Percentiles rank a stretch among this genome's conserved stretches.
Evolutionary conservation across 768 basidiomycete genomes (phyloP).

Genomic region (Lactarius indigo): DNA sequence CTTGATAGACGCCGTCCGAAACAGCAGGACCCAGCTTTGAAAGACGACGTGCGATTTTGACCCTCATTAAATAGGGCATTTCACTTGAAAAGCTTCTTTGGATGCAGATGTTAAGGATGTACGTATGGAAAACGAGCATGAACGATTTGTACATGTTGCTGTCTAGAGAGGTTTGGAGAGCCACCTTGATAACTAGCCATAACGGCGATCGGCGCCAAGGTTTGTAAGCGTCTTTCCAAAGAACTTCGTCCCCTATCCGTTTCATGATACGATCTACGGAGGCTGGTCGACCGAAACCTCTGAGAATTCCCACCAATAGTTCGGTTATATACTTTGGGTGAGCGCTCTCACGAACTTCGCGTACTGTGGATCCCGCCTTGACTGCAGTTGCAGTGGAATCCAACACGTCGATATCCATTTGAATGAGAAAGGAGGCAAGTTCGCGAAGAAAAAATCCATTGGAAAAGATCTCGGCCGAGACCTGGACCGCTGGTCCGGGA

Average conservation of each 20-base stretch:
- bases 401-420: background rate
- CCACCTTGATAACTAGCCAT: slow-evolving; percentile 32
- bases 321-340: background rate
- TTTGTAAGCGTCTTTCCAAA: slow-evolving; percentile 16
- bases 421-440: background rate
- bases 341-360: background rate
- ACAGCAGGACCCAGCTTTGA: background rate
- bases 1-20: background rate
- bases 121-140: background rate
- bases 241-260: background rate
- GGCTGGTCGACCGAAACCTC: slow-evolving; percentile 34
- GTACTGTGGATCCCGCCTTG: slow-evolving; percentile 25
- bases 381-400: background rate
- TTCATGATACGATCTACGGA: slow-evolving; percentile 23
- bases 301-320: background rate
- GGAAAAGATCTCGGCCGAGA: slow-evolving; percentile 28
- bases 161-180: slow-evolving; percentile 31
- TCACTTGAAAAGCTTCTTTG: background rate
- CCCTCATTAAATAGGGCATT: background rate
- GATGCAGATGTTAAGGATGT: background rate
- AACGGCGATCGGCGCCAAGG: slow-evolving; percentile 25
- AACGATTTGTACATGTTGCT: background rate
- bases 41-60: background rate
- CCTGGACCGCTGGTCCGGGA: slow-evolving; percentile 41
- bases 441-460: background rate